Base-by-base conservation (phyloP, 768 basidiomycete genomes). In the Pleurotus salmoneostramineus region DNA sequence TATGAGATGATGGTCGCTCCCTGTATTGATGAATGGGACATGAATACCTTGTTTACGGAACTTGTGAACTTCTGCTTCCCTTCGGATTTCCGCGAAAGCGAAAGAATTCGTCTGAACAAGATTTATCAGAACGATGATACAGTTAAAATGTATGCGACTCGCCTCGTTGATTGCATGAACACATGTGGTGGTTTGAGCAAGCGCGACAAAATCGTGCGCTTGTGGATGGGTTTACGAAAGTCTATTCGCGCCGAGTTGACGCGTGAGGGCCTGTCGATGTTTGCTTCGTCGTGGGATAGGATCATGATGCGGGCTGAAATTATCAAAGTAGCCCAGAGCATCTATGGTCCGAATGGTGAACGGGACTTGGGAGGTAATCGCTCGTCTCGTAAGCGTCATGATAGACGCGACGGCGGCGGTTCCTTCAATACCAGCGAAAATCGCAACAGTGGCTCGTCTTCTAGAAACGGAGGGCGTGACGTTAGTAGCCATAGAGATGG, bases 41-140 rank as follows among this genome's bases (percentile, higher is more conserved):
- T 76, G 0, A 33, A 58, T 6, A 32, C 63, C 0, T 74, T 76
- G 55, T 74, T 74, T 50, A 11, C 51, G 4, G 67, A 65, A 35
- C 11, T 76, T n/a, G 74, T 72, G 54, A 63, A 74, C 21, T 71
- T 72, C 32, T 74, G 74, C 33, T 77, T 75, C 61, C 74, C 74
- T 0, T 43, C 66, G 0, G 62, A 72, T 37, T 74, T 45, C n/a
- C 44, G 44, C 7, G n/a, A 6, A 5, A 7, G 5, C 5, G 44
- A 45, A 15, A 37, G 65, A 0, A 58, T 67, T 5, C 66, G 68
- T 14, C 60, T 78, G 0, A 44, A 63, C 0, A 32, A 45, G 0
- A 60, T 56, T 6, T 56, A 49, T 1, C 76, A 78, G 48, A 58
- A 64, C 3, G 49, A 66, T 17, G 64, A 62, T 6, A 63, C 62